A percentile compares a stretch with the other conserved stretches of the same genome.
phyloP scores from a whole-genome alignment of 1,139 yeast species.

The Lodderomyces beijingensis region DNA sequence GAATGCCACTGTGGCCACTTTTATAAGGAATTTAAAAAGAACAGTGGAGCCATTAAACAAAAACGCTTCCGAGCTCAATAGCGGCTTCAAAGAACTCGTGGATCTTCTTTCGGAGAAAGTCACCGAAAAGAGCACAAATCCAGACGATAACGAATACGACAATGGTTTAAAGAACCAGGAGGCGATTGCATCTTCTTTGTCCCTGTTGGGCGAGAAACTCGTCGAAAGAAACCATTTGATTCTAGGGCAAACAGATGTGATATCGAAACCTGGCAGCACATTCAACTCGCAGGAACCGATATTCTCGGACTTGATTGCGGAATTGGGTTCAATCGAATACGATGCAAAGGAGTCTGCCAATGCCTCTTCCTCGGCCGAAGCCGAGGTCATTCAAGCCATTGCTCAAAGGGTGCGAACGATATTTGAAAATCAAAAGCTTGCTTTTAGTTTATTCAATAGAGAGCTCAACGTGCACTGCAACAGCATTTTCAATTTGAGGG shows the following conservation, averaged over 20 bases:
- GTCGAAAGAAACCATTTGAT: slow-evolving; percentile 1
- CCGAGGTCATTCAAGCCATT: slow-evolving; percentile 22
- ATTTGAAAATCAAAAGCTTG: slow-evolving; percentile 40
- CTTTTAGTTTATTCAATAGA: slow-evolving; percentile 36
- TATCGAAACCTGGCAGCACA: no score
- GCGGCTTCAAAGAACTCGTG: slow-evolving; percentile 47
- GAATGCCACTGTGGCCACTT: not conserved
- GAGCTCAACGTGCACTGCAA: slow-evolving; percentile 54
- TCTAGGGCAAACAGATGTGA: no score
- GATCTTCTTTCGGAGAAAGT: slow-evolving; percentile 44
- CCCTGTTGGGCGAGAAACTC: not conserved
- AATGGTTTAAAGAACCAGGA: slow-evolving; percentile 73
- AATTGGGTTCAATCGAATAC: slow-evolving; percentile 22
- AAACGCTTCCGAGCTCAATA: slow-evolving; percentile 50
- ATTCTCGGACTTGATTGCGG: slow-evolving; percentile 15
- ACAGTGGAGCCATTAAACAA: not conserved
- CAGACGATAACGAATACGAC: slow-evolving; percentile 77
- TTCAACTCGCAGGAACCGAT: no score
- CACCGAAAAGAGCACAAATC: slow-evolving; percentile 41
- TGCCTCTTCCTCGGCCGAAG: slow-evolving; percentile 10
- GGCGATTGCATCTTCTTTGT: slow-evolving; percentile 27
- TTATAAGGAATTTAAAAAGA: not conserved
- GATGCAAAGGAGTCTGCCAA: slow-evolving; percentile 19
- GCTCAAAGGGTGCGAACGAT: slow-evolving; percentile 21
- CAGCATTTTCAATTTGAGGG: slow-evolving; percentile 67